Conservation (phyloP, 2,329 filamentous ascomycete species). For the Fusarium musae region DNA sequence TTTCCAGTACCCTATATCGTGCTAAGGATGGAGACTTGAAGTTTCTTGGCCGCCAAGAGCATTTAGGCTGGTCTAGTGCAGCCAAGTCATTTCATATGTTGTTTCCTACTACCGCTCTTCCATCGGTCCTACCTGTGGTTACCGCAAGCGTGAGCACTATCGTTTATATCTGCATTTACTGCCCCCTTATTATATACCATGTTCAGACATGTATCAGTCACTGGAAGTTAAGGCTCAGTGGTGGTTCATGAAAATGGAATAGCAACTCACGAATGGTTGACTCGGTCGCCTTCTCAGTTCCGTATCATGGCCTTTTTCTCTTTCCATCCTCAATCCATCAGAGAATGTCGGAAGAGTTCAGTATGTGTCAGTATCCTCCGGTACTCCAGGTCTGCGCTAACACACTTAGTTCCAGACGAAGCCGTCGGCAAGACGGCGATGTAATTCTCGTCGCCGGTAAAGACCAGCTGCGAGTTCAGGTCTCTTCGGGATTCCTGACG, state of each 20-base stretch:
- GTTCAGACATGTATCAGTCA: not conserved
- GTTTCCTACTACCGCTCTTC: not conserved
- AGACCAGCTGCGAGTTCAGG: too few relatives aligned
- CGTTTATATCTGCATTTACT: not conserved
- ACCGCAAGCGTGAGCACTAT: not conserved
- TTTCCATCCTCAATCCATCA: too few relatives aligned
- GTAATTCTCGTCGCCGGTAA: too few relatives aligned
- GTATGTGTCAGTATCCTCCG: too few relatives aligned
- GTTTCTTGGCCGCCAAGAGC: not conserved
- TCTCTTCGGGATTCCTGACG: too few relatives aligned
- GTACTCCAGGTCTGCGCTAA: too few relatives aligned
- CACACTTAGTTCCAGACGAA: too few relatives aligned
- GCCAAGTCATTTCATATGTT: not conserved
- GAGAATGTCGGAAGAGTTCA: too few relatives aligned
- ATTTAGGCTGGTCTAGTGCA: not conserved
- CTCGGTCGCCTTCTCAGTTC: not conserved
- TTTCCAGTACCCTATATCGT: rapidly evolving
- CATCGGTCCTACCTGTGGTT: not conserved
- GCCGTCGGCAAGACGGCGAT: too few relatives aligned
- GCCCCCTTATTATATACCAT: not conserved
- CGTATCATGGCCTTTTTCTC: too few relatives aligned
- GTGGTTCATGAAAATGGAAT: not conserved
- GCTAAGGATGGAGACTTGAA: not conserved
- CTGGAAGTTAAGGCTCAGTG: not conserved
- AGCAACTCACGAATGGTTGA: not conserved